Evolutionary conservation across 257 asterid species (phyloP).

Genomic region (Avicennia marina): DNA sequence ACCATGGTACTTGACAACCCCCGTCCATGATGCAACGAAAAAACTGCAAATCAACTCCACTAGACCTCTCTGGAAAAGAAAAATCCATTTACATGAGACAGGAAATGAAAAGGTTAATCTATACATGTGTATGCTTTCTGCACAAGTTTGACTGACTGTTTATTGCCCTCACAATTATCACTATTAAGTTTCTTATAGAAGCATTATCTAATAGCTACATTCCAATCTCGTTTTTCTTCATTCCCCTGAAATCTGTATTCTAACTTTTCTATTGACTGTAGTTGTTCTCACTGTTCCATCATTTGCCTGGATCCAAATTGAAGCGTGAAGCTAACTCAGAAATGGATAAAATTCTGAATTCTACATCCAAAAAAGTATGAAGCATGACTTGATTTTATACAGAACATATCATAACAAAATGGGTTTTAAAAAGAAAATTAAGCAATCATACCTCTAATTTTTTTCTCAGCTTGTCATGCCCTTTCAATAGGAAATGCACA

Average conservation of each 20-base stretch:
- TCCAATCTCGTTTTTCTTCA: background rate
- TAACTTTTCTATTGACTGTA: background rate
- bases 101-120: too few species aligned
- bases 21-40: slow-evolving; percentile 99
- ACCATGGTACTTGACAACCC: slow-evolving; percentile 97
- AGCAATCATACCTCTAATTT: slow-evolving; percentile 70
- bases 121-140: background rate
- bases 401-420: background rate
- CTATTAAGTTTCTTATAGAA: slow-evolving; percentile 1
- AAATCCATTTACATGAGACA: background rate
- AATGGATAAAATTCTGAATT: background rate
- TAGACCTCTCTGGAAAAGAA: slow-evolving; percentile 57
- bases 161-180: slow-evolving; percentile 7
- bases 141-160: slow-evolving; percentile 1
- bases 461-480: slow-evolving; percentile 77
- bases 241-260: background rate
- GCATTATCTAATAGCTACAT: background rate
- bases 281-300: background rate
- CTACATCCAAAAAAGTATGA: slow-evolving; percentile 10
- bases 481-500: slow-evolving; percentile 83
- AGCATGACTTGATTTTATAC: background rate
- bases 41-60: slow-evolving; percentile 98
- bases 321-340: slow-evolving; percentile 5
- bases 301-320: slow-evolving; percentile 15
- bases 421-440: slow-evolving; percentile 2